phyloP scores from a whole-genome alignment of 1,284 basidiomycete species.

The Porodaedalea pini region DNA sequence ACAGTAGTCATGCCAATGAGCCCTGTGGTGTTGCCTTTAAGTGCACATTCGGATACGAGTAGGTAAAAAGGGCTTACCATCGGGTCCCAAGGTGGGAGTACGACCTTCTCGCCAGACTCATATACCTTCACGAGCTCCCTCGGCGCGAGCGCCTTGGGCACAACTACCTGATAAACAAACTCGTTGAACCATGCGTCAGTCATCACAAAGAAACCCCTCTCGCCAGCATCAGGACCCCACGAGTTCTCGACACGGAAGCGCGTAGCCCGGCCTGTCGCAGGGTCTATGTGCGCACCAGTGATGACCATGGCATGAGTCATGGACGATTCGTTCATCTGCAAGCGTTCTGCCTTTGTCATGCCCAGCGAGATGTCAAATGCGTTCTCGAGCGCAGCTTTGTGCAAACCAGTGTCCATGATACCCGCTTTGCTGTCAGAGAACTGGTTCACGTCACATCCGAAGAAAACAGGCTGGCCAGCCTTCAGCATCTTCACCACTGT shows the following conservation, averaged over 20 bases:
- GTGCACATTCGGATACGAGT: no score
- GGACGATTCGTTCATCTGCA: slow-evolving; percentile 76
- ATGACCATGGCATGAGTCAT: slow-evolving; percentile 97
- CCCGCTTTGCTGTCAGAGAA: slow-evolving; percentile 68
- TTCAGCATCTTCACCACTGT: slow-evolving; percentile 84
- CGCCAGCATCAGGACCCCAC: slow-evolving; percentile 80
- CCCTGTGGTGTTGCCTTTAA: no score
- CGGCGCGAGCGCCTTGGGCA: slow-evolving; percentile 75
- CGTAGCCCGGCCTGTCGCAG: slow-evolving; percentile 64
- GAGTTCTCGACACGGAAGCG: slow-evolving; percentile 95
- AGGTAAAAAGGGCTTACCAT: slow-evolving; percentile 60
- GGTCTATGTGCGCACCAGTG: slow-evolving; percentile 85
- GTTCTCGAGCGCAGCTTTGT: slow-evolving; percentile 56
- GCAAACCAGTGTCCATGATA: slow-evolving; percentile 84
- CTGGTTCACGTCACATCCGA: slow-evolving; percentile 88
- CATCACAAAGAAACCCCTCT: slow-evolving; percentile 93
- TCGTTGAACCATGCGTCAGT: slow-evolving; percentile 88
- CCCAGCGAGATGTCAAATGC: slow-evolving; percentile 57
- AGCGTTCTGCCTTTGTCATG: slow-evolving; percentile 80
- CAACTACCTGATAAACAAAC: slow-evolving; percentile 88
- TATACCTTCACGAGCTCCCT: slow-evolving; percentile 79
- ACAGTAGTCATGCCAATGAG: no score
- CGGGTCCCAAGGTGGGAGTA: slow-evolving; percentile 86
- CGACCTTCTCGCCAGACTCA: slow-evolving; percentile 59
- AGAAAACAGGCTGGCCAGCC: slow-evolving; percentile 89